These are phyloP conservation scores for Wakefieldia striispora DNA, from an alignment of 768 basidiomycete genomes.

Conservation along the genomic window DNA sequence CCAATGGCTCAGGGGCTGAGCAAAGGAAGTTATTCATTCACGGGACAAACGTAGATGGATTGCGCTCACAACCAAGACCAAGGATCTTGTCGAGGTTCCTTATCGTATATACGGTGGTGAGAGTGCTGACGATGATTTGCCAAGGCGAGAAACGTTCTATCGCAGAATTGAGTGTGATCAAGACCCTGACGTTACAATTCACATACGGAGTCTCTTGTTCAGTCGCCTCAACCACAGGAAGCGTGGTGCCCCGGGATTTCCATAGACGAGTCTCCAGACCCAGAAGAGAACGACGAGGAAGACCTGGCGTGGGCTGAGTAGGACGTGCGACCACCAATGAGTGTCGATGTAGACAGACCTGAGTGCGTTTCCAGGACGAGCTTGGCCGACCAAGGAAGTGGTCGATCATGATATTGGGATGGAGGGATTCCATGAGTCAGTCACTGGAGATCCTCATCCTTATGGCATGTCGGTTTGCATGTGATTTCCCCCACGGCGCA, in stretches of 20 bases:
- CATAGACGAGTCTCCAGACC: constrained; percentile 74
- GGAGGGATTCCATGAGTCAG: neutral
- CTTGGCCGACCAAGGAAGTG: constrained; percentile 86
- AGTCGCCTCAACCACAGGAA: constrained; percentile 59
- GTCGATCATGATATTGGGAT: constrained; percentile 72
- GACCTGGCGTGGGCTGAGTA: constrained; percentile 49
- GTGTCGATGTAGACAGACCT: constrained; percentile 42
- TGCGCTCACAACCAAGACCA: constrained; percentile 64
- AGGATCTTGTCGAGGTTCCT: constrained; percentile 84
- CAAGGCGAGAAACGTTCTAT: constrained; percentile 90
- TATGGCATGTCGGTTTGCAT: constrained; percentile 20
- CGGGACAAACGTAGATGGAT: neutral
- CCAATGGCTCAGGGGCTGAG: constrained; percentile 89
- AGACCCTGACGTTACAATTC: neutral
- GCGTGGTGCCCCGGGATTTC: constrained; percentile 61
- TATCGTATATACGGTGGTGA: constrained; percentile 81
- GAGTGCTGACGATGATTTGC: constrained; percentile 85
- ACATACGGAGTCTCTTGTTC: constrained; percentile 62
- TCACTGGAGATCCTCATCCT: neutral
- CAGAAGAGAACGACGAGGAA: constrained; percentile 91
- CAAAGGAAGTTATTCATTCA: constrained; percentile 1
- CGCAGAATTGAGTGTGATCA: neutral
- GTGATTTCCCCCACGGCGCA: constrained; percentile 27
- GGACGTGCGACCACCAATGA: neutral
- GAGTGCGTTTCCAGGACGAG: constrained; percentile 85